These are phyloP conservation scores for Heliocybe sulcata DNA, from an alignment of 1,284 basidiomycete species.

Conservation along the genomic window DNA sequence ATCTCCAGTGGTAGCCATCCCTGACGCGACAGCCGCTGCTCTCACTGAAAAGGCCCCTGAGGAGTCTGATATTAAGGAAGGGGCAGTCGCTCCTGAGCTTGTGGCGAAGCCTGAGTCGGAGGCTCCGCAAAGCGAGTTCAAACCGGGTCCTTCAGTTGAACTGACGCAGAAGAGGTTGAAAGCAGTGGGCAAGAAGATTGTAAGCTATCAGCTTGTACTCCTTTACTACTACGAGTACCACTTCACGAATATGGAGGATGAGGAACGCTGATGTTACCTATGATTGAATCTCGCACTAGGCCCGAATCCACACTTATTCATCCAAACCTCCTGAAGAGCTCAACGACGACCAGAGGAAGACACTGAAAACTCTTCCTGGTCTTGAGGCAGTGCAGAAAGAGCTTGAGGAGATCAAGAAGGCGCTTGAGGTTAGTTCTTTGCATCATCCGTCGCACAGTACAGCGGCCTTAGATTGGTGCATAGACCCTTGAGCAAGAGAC, in stretches of 20 bases:
- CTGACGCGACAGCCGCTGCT: constrained; percentile 39
- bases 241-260: neutral
- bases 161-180: constrained; percentile 73
- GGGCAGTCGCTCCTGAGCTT: constrained; percentile 38
- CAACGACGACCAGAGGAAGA: constrained; percentile 78
- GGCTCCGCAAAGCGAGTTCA: constrained; percentile 36
- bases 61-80: constrained; percentile 38
- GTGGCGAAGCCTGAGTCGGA: constrained; percentile 34
- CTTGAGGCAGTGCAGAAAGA: constrained; percentile 77
- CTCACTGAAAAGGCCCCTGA: constrained; percentile 45
- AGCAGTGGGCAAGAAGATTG: constrained; percentile 77
- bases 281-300: constrained; percentile 31
- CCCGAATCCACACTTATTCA: constrained; percentile 65
- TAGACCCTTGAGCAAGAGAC: constrained; percentile 62
- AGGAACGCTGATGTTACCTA: neutral
- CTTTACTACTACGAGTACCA: no score
- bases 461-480: constrained; percentile 3
- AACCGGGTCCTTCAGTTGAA: constrained; percentile 66
- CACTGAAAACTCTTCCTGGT: constrained; percentile 59
- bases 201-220: constrained; percentile 32
- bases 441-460: constrained; percentile 1
- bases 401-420: constrained; percentile 74
- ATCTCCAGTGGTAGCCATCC: constrained; percentile 30
- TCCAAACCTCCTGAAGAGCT: constrained; percentile 59
- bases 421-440: constrained; percentile 56